Conservation (phyloP, 768 basidiomycete genomes). For the Tulasnella calospora region DNA sequence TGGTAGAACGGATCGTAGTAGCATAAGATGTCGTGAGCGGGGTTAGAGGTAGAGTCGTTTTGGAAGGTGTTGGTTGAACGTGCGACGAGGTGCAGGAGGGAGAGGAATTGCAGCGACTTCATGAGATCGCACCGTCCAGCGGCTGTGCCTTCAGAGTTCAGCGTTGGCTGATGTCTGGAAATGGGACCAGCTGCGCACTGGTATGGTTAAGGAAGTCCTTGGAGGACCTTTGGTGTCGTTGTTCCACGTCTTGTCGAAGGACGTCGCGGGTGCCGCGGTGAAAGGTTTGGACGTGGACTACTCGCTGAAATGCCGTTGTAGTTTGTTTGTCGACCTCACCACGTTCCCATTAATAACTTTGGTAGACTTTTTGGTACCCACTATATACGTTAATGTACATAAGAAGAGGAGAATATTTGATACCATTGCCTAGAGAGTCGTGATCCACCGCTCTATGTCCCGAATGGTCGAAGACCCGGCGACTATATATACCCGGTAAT, state of each 20-base stretch:
- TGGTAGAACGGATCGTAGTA: slow-evolving; percentile 22
- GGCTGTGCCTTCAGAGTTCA: background rate
- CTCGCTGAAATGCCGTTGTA: background rate
- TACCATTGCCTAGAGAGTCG: too few species aligned
- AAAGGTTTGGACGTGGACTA: slow-evolving; percentile 11
- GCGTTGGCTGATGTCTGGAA: background rate
- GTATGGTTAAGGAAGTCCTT: background rate
- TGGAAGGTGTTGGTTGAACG: background rate
- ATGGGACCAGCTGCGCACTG: background rate
- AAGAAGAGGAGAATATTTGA: too few species aligned
- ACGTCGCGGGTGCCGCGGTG: background rate
- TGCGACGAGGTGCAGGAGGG: slow-evolving; percentile 21
- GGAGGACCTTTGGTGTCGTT: background rate
- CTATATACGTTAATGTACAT: too few species aligned
- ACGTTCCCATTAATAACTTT: background rate
- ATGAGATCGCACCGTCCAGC: slow-evolving; percentile 1
- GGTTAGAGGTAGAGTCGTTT: background rate
- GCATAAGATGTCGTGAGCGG: slow-evolving; percentile 2
- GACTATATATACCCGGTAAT: background rate
- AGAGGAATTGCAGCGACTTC: slow-evolving; percentile 20
- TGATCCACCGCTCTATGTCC: too few species aligned
- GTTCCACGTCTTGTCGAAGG: slow-evolving; percentile 14
- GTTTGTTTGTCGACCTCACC: background rate
- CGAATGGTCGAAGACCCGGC: background rate
- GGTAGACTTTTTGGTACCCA: too few species aligned